Base-by-base conservation (phyloP, 2,329 filamentous ascomycete species). In the Verticillium dahliae region DNA sequence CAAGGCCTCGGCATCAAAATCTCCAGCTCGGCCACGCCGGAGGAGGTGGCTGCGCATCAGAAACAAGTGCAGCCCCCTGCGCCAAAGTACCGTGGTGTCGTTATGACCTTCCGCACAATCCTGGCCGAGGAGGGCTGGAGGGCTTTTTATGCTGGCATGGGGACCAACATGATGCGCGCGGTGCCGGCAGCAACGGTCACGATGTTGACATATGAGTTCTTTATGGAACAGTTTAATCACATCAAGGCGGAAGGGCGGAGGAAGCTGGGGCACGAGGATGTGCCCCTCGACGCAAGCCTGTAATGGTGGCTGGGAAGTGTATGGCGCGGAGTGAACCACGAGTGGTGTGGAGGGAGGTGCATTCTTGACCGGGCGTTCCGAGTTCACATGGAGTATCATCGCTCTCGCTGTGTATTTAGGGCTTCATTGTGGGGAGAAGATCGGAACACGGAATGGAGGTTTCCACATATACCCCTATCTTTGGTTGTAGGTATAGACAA, bases 91-190 rank as follows among this genome's bases (percentile, higher is more conserved):
- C 84, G 80, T 66, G 95, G 95, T 55, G 85, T 97, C 38, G 74
- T 93, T 55, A 87, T 84, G 71, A 97, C 94, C 0, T 94, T 90
- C 74, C 86, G 87, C 65, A 93, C 88, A 2, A 98, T 99, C 64
- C 78, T 97, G 41, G 80, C 80, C 38, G 95, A 99, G 74, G 95
- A 99, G 75, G 95, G 95, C 6, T 97, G 94, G 93, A 84, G 90
- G 65, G 94, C 94, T 3, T 98, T 99, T 70, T 99, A 99, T 73
- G 94, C 93, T 31, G 95, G 95, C 39, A 92, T 99, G 81, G 95
- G 95, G 41, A 97, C 94, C 57, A 99, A 99, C 76, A 91, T 99
- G 86, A 92, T 98, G 81, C 86, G 95, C 61, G 95, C 95, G 7
- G 89, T 99, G 13, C 95, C 95, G 37, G 92, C 95, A 27, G 94